Evolutionary conservation across 2,329 filamentous ascomycete species (phyloP), one percentile per base, ranked within the genome.

Genomic region (Clarireedia paspali): DNA sequence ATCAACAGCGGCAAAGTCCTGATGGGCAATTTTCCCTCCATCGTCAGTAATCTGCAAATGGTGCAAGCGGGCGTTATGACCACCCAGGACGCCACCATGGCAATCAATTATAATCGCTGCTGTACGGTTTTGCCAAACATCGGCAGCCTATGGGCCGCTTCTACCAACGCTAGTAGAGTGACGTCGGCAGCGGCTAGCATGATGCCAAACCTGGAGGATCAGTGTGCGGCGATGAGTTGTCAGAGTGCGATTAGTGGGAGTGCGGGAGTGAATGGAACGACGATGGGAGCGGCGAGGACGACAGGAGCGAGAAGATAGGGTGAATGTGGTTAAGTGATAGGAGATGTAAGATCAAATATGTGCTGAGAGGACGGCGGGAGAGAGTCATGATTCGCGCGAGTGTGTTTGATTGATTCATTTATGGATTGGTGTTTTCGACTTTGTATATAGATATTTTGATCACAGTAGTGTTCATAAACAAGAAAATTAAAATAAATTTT

Each of bases 1-100:
- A 39, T 52, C 30, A 60, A 59, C 6, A 49, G 58, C 7, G 60
- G 40, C 20, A 62, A 57, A 24, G 55, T 60, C 10, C 50, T 62
- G n/a, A 62, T 62, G 56, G 60, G 53, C 36, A 62, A 62, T 20
- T 62, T 62, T 39, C 56, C 56, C 6, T 50, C 46, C 23, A 62
- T 62, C 24, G 56, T 62, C 47, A 54, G 53, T 34, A 62, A 60
- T 40, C 50, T 62, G 5, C 34, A 60, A 24, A 59, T 24, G 4
- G 53, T 62, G 6, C 26, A 60, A 10, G 53, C 23, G 4, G 58
- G 58, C 12, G 45, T 50, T 6, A 62, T 62, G 60, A 55, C 56
- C 9, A 62, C 56, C 0, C 23, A 62, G 26, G 54, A 56, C 39
- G 53, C 60, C 1, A 62, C 60, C 12, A 55, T 57, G 27, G 60